Base-by-base conservation (phyloP, 768 basidiomycete species). In the Russula olivacea region DNA sequence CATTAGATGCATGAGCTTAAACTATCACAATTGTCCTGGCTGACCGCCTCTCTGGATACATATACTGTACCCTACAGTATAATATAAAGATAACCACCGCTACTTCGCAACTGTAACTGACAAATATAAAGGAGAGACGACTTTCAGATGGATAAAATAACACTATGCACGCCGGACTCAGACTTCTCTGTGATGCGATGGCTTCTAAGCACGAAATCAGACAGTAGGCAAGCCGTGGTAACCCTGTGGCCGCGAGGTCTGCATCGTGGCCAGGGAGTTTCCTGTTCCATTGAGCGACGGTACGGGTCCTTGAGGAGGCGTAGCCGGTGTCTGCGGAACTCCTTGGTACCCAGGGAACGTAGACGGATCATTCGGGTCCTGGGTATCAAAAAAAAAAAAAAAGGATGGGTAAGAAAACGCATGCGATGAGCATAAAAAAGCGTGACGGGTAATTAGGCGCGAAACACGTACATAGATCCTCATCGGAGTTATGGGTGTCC, bases 281-380 rank as follows among this genome's bases (percentile, higher is more conserved):
- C 11, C 23, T 2, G 19, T 17, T 30, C 2, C 43, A 15, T 14
- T 17, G 48, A 43, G 11, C 21, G 48, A 10, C 5, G 15, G 2
- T 1, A 9, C 14, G 1, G 21, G 11, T 21, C 3, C 25, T 11
- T 17, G 25, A 38, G 12, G 0, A 34, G 45, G 32, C 0, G 15
- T 8, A 10, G 51, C 48, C 2, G 41, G 61, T n/a, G 25, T 3
- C 17, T 11, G 11, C 17, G 28, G 9, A n/a, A 9, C 6, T 36
- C 15, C 51, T 52, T 34, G n/a, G 30, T 52, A 11, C 51, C 58
- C 57, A 0, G 62, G 58, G 52, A 10, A 63, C 14, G 62, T 63
- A 15, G 38, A 41, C 11, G 62, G 52, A 1, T 63, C 62, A 40
- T 32, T 48, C 38, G 62, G 62, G 47, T 63, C 36, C 62, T 63